Conservation (phyloP, 2,329 filamentous ascomycete species). For the Bretziella fagacearum region DNA sequence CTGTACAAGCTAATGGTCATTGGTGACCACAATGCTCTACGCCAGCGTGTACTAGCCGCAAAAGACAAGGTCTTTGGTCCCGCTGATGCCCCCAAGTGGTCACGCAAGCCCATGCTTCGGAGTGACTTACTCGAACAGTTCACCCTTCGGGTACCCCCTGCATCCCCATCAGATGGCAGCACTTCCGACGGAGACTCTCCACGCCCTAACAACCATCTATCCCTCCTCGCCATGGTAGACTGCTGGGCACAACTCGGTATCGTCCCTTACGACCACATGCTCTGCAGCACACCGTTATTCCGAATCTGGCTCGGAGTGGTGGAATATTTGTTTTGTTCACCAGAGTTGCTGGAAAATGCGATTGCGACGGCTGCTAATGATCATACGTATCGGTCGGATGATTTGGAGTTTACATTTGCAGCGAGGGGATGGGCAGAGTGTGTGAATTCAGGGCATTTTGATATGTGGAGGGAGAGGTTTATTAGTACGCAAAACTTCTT, state of each 20-base stretch:
- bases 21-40: constrained; percentile 59
- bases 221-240: constrained; percentile 89
- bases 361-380: constrained; percentile 77
- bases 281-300: constrained; percentile 94
- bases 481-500: constrained; percentile 84
- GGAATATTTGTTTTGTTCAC: constrained; percentile 82
- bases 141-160: constrained; percentile 41
- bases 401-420: constrained; percentile 94
- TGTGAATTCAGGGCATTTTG: constrained; percentile 79
- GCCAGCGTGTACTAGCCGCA: constrained; percentile 46
- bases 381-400: constrained; percentile 82
- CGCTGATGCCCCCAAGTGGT: constrained; percentile 46
- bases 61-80: constrained; percentile 56
- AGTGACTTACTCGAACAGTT: constrained; percentile 81
- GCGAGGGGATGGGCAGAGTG: constrained; percentile 92
- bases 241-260: constrained; percentile 93
- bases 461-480: constrained; percentile 83
- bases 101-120: constrained; percentile 52
- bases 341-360: constrained; percentile 63
- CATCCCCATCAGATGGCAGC: constrained; percentile 24
- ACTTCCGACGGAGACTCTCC: constrained; percentile 33
- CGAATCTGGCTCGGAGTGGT: constrained; percentile 94
- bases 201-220: constrained; percentile 88
- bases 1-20: constrained; percentile 95
- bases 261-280: constrained; percentile 98